Conservation (phyloP, 495 filamentous ascomycete genomes). For the Penicillium mononematosum region DNA sequence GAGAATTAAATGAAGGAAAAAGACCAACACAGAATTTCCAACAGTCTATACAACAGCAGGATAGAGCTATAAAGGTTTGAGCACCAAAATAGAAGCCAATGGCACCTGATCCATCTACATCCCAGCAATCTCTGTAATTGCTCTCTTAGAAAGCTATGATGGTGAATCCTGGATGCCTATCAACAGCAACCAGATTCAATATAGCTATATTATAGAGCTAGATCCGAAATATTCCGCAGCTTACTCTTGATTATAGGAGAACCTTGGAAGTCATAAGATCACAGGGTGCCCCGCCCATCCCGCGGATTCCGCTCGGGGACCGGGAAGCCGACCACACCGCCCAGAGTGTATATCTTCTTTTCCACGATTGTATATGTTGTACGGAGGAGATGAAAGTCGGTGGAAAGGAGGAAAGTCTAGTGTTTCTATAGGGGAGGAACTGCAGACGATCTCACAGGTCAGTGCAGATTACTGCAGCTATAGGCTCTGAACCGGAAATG, state of each 20-base stretch:
- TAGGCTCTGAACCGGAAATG: neutral
- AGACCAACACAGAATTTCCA: no score
- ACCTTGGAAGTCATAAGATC: no score
- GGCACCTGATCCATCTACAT: neutral
- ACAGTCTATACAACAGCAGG: neutral
- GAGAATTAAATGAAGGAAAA: neutral
- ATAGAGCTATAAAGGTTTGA: neutral
- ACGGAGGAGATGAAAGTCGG: neutral
- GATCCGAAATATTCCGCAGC: no score
- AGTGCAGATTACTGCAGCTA: slow-evolving; percentile 2
- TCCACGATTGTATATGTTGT: no score
- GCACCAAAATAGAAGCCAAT: neutral
- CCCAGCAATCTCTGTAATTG: neutral
- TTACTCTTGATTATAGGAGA: no score
- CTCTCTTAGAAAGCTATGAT: neutral
- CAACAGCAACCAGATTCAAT: neutral
- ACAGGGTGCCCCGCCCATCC: neutral
- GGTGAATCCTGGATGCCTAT: neutral
- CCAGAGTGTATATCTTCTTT: neutral
- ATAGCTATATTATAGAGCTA: neutral
- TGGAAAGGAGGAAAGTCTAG: neutral
- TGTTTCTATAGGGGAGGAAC: neutral
- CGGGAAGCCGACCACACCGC: slow-evolving; percentile 1
- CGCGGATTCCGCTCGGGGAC: neutral
- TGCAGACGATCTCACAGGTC: neutral